Percentiles rank a stretch among this genome's conserved stretches.
Conservation (phyloP, 192 early-diverging fungal genomes). For the Allomyces javanicus region DNA sequence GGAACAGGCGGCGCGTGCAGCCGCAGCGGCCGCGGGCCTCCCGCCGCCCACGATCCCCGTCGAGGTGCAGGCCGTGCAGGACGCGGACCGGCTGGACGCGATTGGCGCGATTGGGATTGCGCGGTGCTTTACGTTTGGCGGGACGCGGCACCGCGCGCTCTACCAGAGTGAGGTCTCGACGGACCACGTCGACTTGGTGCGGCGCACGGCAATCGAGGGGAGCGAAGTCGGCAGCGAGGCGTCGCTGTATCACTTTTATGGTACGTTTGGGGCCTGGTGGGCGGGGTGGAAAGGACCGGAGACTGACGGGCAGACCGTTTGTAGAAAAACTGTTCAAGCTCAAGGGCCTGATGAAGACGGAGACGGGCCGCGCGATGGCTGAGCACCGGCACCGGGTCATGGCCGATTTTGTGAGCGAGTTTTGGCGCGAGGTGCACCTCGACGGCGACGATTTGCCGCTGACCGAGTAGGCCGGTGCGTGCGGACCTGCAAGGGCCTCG, state of each 20-base stretch:
- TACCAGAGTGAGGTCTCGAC: background rate
- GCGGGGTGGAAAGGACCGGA: too few species aligned
- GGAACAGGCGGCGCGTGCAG: background rate
- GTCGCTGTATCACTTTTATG: background rate
- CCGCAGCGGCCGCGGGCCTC: background rate
- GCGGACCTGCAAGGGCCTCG: too few species aligned
- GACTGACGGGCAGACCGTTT: too few species aligned
- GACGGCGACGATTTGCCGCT: too few species aligned
- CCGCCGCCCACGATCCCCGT: background rate
- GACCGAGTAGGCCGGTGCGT: too few species aligned
- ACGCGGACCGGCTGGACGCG: conserved; percentile 13
- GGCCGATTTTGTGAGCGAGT: too few species aligned
- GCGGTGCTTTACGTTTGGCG: conserved; percentile 12
- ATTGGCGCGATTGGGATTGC: conserved; percentile 16
- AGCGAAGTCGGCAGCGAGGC: background rate
- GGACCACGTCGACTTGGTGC: background rate
- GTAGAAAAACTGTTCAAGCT: too few species aligned
- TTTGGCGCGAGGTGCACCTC: too few species aligned
- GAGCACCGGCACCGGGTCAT: too few species aligned
- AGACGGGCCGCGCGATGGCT: background rate
- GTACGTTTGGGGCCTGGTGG: background rate
- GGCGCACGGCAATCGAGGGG: background rate
- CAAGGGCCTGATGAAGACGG: background rate
- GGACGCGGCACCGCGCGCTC: conserved; percentile 2
- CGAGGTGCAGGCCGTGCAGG: conserved; percentile 6